Percentiles rank a stretch among this genome's conserved stretches.
These are phyloP conservation scores for Auxenochlorella pyrenoidosa DNA, from an alignment of 139 green algal species.

Conservation along the genomic window DNA sequence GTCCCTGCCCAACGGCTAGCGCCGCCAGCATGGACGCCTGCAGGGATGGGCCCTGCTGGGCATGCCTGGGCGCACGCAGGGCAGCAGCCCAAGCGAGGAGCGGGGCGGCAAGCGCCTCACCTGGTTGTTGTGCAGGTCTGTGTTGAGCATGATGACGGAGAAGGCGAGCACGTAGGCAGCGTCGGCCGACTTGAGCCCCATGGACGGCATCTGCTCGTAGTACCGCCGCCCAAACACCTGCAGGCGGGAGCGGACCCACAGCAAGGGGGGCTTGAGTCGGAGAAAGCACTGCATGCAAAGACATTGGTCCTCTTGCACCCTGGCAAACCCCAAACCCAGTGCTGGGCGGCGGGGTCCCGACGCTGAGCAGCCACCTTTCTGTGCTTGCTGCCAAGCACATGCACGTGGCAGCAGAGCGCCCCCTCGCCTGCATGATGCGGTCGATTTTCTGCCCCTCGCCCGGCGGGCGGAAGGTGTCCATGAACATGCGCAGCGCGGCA, in stretches of 20 bases:
- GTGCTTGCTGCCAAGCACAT: background rate
- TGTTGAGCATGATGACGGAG: conserved; percentile 92
- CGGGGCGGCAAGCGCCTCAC: background rate
- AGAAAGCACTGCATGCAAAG: background rate
- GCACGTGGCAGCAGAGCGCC: background rate
- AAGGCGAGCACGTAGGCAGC: conserved; percentile 86
- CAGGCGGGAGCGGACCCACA: background rate
- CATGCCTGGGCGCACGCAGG: too few relatives aligned
- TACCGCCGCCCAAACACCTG: conserved; percentile 60
- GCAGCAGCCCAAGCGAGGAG: too few relatives aligned
- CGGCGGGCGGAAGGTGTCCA: conserved; percentile 82
- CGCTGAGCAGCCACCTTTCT: too few relatives aligned
- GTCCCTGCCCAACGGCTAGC: too few relatives aligned
- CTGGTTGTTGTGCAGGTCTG: conserved; percentile 87
- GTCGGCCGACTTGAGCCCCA: conserved; percentile 64
- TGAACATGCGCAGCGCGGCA: conserved; percentile 75
- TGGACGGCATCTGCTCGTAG: conserved; percentile 34
- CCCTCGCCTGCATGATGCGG: conserved; percentile 80
- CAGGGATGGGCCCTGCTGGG: too few relatives aligned
- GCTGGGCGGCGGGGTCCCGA: too few relatives aligned
- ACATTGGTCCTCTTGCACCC: too few relatives aligned
- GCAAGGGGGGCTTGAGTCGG: conserved; percentile 6
- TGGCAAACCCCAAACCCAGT: too few relatives aligned
- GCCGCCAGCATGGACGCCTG: too few relatives aligned
- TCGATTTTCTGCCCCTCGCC: conserved; percentile 91